Base-by-base conservation (phyloP, 495 filamentous ascomycete genomes). In the Pseudevernia furfuracea region DNA sequence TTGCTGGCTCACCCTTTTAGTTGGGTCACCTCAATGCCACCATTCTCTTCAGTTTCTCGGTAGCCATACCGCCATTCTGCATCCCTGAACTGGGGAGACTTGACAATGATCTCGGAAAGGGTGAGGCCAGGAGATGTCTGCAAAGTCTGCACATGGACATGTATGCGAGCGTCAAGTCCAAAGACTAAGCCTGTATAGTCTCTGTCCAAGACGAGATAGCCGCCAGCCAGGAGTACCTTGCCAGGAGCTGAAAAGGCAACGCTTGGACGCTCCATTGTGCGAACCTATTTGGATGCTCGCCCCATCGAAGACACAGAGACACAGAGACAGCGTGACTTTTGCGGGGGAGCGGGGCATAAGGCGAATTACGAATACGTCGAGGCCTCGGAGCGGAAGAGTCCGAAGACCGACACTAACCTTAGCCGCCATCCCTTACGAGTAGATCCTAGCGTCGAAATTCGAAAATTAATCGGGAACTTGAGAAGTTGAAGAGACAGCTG, bases 201-300 rank as follows among this genome's bases (percentile, higher is more conserved):
- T 59, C 89, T 85, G 77, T 97, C 95, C 30, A 98, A 86, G 12
- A 97, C 91, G 17, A 98, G 86, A 72, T 97, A 98, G 49, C 94
- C 94, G 46, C 94, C 94, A 58, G 92, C 90, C 21, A 98, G 82
- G 55, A 98, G 82, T 52, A 98, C 95, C 77, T 98, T 98, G 58
- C 94, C 94, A 30, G 94, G 94, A 3, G 95, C 92, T 66, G 93
- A 97, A 67, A 95, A 82, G 69, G 90, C 91, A 61, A 79, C 79
- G 36, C 75, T 77, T 38, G 74, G 59, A 28, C 44, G 57, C 39
- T 36, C 46, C 66, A 61, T 65, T 30, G 17, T 32, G 25, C 2
- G 25, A 36, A 43, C 30, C 4, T 11, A 60, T 10, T 15, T 58
- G 36, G 19, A 52, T 25, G 3, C 11, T 43, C 11, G 17, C 32